Conservation (phyloP, 192 early-diverging fungal species). For the Entomortierella lignicola region DNA sequence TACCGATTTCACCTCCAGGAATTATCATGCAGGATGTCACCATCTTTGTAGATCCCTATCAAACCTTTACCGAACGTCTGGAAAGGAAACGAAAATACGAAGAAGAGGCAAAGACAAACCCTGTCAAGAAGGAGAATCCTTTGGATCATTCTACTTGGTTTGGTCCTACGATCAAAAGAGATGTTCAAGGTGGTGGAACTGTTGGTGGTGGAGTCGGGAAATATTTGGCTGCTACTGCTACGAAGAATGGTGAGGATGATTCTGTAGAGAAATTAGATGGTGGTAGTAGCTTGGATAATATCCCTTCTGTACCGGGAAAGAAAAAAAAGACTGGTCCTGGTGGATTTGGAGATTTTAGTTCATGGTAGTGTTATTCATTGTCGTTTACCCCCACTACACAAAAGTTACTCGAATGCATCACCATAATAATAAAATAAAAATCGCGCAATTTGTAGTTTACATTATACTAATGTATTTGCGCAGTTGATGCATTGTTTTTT, state of each 20-base stretch:
- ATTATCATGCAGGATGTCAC: constrained; percentile 80
- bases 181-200: constrained; percentile 37
- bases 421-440: no score
- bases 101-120: constrained; percentile 48
- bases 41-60: constrained; percentile 89
- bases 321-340: constrained; percentile 49
- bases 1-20: constrained; percentile 68
- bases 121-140: constrained; percentile 59
- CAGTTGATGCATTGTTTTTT: no score
- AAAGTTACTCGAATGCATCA: no score
- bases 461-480: no score
- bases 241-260: constrained; percentile 2
- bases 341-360: constrained; percentile 61
- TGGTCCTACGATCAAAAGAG: constrained; percentile 66
- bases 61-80: constrained; percentile 75
- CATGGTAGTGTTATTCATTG: constrained; percentile 32
- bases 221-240: constrained; percentile 60
- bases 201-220: constrained; percentile 68
- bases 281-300: constrained; percentile 1
- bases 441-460: no score
- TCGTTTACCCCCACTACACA: neutral
- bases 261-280: constrained; percentile 7
- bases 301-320: constrained; percentile 18
- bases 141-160: constrained; percentile 79
- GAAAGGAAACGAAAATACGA: constrained; percentile 71